Conservation (phyloP, 179 eudicot species). For the Camellia oleifera region DNA sequence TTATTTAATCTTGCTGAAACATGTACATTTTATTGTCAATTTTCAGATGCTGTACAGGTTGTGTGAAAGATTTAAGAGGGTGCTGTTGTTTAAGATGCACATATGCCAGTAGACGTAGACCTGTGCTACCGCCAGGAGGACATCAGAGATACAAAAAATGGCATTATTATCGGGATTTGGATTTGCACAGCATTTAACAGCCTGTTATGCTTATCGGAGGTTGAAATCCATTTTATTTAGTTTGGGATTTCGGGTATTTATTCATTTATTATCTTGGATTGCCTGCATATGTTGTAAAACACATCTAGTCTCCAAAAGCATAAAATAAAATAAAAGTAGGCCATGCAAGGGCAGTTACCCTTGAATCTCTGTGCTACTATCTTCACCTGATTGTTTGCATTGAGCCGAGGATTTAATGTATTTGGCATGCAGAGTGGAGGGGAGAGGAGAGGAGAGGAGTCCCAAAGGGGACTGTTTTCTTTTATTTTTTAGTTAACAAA, state of each 20-base stretch:
- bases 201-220: background rate
- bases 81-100: conserved; percentile 76
- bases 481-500: no score
- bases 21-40: background rate
- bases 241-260: background rate
- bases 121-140: conserved; percentile 44
- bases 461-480: no score
- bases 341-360: no score
- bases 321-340: no score
- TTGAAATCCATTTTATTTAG: background rate
- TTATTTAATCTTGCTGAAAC: background rate
- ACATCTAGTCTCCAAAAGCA: no score
- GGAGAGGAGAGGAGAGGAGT: no score
- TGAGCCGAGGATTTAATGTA: no score
- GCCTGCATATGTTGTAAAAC: no score
- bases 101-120: conserved; percentile 76
- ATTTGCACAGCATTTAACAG: conserved; percentile 22
- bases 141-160: conserved; percentile 80
- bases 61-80: conserved; percentile 59
- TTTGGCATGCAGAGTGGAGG: no score
- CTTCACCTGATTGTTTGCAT: no score
- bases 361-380: no score
- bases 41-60: conserved; percentile 54
- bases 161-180: conserved; percentile 74
- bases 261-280: background rate